Base-by-base conservation (phyloP, 495 filamentous ascomycete genomes). In the Talaromyces liani region DNA sequence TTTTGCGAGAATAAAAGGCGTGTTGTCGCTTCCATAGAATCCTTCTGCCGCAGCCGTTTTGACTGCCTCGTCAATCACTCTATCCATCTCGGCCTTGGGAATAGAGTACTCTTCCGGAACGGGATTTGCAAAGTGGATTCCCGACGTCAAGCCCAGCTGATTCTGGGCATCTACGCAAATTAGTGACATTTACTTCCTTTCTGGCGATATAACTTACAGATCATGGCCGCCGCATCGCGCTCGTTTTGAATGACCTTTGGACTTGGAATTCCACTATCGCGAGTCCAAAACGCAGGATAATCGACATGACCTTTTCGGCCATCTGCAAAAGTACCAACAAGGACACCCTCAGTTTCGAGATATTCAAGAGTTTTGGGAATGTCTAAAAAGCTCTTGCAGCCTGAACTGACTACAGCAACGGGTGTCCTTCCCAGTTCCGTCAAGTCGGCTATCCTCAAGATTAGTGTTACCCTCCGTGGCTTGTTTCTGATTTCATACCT, bases 301-400 rank as follows among this genome's bases (percentile, higher is more conserved):
- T 94, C 88, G 20, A 96, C 82, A 9, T 79, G 72, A 33, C 84
- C 84, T 47, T 75, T 74, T 41, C 87, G 80, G 6, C 87, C 89
- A 75, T 95, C 91, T 3, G 91, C 86, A 80, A 97, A 98, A 0
- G 94, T 97, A 22, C 85, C 86, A 5, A 96, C 92, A 56, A 86
- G 80, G 31, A 89, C 92, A 6, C 94, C 94, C 72, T 96, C 90
- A 0, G 94, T 98, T 73, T 98, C 94, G 18, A 98, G 83, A 67
- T 90, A 96, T 76, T 98, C 94, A 2, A 98, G 80, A 2, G 94
- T 98, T 61, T 89, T 81, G 6, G 90, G 88, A 64, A 97, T 89
- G 69, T 98, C 94, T 9, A 98, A 77, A 72, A 98, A 98, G 68
- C 94, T 92, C 76, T 98, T 98, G 69, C 91, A 93, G 4, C 94